Evolutionary conservation across 2,329 filamentous ascomycete genomes (phyloP), one percentile per base, ranked within the genome.

Genomic region (Onygenales sp.): DNA sequence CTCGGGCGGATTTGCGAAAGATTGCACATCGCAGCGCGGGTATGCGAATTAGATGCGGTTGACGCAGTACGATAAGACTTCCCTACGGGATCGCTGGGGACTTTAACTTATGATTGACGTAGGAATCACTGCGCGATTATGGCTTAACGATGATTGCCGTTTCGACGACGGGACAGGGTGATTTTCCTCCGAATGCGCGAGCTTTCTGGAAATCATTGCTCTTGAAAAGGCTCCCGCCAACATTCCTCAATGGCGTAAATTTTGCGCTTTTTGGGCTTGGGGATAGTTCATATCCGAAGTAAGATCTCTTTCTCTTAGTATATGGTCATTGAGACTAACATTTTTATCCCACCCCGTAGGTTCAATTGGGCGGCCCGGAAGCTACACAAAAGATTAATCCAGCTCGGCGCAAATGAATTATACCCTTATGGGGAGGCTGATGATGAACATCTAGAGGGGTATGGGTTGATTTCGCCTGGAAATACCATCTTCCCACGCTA

Each of bases 291-390:
- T 98, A 98, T 76, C 79, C 86, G 53, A 92, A 94, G 85, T 93
- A 75, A 59, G 79, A 66, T n/a, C 33, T 43, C 17, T 10, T 33
- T 17, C 11, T 33, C 39, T 43, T 10, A 39, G 33, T 43, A 32
- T 49, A 27, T 9, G 6, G 7, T 17, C 31, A 41, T 39, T 33
- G 11, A 7, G 39, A 41, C 36, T 49, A 32, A 49, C 10, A 43
- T 36, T 35, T 14, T 43, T 38, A 27, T 31, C 13, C 14, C 17
- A 32, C 5, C 10, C 3, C 8, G 21, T 56, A 92, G 87, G 64
- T 95, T 89, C 71, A 98, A 98, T 72, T 95, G 89, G 82, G 90
- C 92, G 14, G 87, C 87, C 45, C 82, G 90, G 49, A 95, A 96
- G 70, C 76, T 98, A 45, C 83, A 90, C 63, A 92, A 90, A 61